Conservation (phyloP, 805 yeast genomes). For the Saturnispora ahearnii region DNA sequence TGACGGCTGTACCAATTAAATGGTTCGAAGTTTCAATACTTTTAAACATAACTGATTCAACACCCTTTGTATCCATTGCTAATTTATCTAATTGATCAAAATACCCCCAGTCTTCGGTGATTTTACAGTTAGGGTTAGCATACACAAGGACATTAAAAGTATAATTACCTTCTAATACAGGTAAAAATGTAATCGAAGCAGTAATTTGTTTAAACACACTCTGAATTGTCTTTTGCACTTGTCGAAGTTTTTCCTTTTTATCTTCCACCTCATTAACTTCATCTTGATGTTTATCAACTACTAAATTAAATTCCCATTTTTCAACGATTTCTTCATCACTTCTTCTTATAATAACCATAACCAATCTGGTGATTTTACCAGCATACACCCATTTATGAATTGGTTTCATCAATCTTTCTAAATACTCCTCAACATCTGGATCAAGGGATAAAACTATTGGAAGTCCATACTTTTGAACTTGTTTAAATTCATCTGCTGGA, state of each 20-base stretch:
- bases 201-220: conserved; percentile 82
- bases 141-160: conserved; percentile 82
- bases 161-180: conserved; percentile 52
- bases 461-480: conserved; percentile 72
- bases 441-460: conserved; percentile 64
- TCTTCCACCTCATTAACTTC: conserved; percentile 5
- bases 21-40: conserved; percentile 61
- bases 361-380: conserved; percentile 57
- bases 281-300: conserved; percentile 11
- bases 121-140: conserved; percentile 57
- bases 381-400: conserved; percentile 66
- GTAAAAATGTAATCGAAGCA: conserved; percentile 78
- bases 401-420: conserved; percentile 58
- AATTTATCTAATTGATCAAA: conserved; percentile 37
- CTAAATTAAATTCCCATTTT: conserved; percentile 64
- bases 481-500: conserved; percentile 75
- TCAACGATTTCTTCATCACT: conserved; percentile 63
- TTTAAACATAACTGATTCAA: conserved; percentile 61
- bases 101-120: conserved; percentile 82
- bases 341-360: conserved; percentile 64
- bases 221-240: conserved; percentile 69
- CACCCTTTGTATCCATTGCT: conserved; percentile 39
- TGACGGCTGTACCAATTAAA: conserved; percentile 64
- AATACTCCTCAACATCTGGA: conserved; percentile 65
- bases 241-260: conserved; percentile 30